phyloP scores from a whole-genome alignment of 768 basidiomycete genomes.

The Lactarius sanguifluus region DNA sequence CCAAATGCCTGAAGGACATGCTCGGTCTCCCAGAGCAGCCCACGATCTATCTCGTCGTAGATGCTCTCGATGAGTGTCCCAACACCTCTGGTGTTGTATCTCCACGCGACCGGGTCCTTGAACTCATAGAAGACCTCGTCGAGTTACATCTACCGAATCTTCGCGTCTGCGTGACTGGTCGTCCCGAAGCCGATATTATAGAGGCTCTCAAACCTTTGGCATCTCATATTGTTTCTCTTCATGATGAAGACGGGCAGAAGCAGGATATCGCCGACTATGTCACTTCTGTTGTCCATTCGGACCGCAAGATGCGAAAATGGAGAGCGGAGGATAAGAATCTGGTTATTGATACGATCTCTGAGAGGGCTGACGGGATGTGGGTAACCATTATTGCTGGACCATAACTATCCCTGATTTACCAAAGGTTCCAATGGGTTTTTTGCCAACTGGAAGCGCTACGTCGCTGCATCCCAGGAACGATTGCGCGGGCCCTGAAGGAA shows the following conservation, averaged over 20 bases:
- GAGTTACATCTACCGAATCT: neutral
- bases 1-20: neutral
- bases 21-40: neutral
- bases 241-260: neutral
- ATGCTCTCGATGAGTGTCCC: slow-evolving; percentile 15
- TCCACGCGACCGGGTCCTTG: neutral
- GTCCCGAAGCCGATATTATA: slow-evolving; percentile 3
- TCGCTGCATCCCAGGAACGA: neutral
- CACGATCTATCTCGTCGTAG: neutral
- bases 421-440: slow-evolving; percentile 6
- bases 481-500: neutral
- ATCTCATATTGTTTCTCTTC: neutral
- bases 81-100: neutral
- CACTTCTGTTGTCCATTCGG: neutral
- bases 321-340: neutral
- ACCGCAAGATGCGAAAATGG: slow-evolving; percentile 4
- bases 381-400: neutral
- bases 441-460: slow-evolving; percentile 8
- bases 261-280: neutral
- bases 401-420: neutral
- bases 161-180: slow-evolving; percentile 2
- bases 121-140: neutral
- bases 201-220: neutral
- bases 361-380: slow-evolving; percentile 9
- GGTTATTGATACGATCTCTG: neutral